Evolutionary conservation across 805 yeast species (phyloP), one percentile per base, ranked within the genome.

Genomic region (Candida morakotiae): DNA sequence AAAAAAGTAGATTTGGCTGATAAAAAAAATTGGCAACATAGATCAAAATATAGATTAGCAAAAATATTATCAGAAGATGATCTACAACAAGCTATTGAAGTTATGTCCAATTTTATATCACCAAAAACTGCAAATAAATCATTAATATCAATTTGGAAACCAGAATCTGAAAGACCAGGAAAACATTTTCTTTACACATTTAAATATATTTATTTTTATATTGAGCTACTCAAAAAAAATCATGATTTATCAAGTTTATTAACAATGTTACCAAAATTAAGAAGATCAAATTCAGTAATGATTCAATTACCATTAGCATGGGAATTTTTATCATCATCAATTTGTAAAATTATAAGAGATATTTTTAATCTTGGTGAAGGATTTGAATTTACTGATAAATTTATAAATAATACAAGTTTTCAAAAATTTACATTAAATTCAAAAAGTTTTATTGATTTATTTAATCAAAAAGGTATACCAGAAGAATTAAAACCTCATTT

Each of bases 21-120:
- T 54, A 88, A 83, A 53, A 85, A 81, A 53, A 85, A 79, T 37
- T 88, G 97, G 97, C 95, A 88, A 37, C 98, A 93, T 53, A 74
- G 84, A 37, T 94, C 97, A 1, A 69, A 76, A 2, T 88, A 73
- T 51, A 67, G 88, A 43, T 63, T 85, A 11, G 87, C 97, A 0
- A 68, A 62, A 37, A 78, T 89, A 9, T 59, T 67, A 13, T 71
- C 62, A 36, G 76, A 78, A 2, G 82, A 79, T 3, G 68, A 77
- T 27, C 57, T 68, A 1, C 79, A 84, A 39, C 67, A 62, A 1
- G 93, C 97, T 0, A 66, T 69, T 31, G 72, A 72, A 9, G 87
- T 83, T 45, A 76, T 91, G 75, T 64, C 75, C 1, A 53, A 67
- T 0, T 62, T 87, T 13, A 74, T 89, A 36, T 71, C 84, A 6